These are phyloP conservation scores for Emiliania huxleyi DNA, from an alignment of 78 protist genomes.

Conservation along the genomic window DNA sequence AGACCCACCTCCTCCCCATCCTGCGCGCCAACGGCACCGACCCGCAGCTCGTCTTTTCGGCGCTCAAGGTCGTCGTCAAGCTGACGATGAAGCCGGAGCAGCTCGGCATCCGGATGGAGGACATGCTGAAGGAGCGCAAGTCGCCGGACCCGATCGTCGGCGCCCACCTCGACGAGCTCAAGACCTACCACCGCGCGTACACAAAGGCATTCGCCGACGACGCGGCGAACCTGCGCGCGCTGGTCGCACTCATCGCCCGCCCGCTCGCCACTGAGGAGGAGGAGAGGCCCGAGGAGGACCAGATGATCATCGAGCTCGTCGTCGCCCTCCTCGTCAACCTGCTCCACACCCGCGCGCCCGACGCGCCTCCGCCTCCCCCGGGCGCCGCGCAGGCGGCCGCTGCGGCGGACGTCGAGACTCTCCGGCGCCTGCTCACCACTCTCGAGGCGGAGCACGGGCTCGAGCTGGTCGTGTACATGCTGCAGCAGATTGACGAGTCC, in stretches of 20 bases:
- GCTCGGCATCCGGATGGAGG: background rate
- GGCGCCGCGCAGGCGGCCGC: background rate
- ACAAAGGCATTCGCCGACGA: background rate
- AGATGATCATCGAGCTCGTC: background rate
- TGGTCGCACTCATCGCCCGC: background rate
- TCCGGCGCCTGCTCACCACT: background rate
- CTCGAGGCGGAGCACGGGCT: background rate
- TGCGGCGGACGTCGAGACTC: background rate
- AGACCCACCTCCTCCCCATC: background rate
- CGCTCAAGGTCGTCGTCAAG: slow-evolving; percentile 23
- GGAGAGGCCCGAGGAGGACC: background rate
- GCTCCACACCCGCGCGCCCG: background rate
- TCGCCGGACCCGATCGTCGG: background rate
- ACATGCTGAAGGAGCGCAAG: background rate
- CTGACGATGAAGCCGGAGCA: background rate
- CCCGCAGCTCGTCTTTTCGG: background rate
- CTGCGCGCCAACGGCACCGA: background rate
- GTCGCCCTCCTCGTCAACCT: slow-evolving; percentile 13
- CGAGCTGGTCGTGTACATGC: background rate
- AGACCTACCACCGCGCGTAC: background rate
- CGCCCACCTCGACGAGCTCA: background rate
- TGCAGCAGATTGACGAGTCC: background rate
- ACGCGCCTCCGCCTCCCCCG: background rate
- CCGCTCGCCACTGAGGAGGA: background rate
- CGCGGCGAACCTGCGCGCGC: background rate